Evolutionary conservation across 2,329 filamentous ascomycete species (phyloP).

Genomic region (Alternaria novae-zelandiae): DNA sequence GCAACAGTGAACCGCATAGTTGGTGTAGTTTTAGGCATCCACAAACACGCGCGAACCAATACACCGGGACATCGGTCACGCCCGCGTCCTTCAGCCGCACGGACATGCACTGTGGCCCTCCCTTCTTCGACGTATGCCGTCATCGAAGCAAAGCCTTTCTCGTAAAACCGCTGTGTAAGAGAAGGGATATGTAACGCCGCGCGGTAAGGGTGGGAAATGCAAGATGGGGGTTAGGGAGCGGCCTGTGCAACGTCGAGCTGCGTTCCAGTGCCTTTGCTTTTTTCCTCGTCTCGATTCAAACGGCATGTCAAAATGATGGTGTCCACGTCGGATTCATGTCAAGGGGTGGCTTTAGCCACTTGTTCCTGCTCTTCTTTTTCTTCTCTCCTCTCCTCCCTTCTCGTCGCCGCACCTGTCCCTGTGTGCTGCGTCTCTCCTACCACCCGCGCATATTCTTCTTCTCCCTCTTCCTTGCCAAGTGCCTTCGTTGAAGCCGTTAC

Average conservation of each 20-base stretch:
- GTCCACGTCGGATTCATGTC: conserved; percentile 4
- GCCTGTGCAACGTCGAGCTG: conserved; percentile 19
- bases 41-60: conserved; percentile 3
- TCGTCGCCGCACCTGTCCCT: not conserved
- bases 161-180: conserved; percentile 12
- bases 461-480: conserved; percentile 1
- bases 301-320: conserved; percentile 6
- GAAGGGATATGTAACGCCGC: conserved; percentile 15
- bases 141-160: conserved; percentile 3
- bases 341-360: conserved; percentile 1
- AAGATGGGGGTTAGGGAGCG: conserved; percentile 5
- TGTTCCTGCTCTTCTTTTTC: not conserved
- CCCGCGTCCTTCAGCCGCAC: conserved; percentile 3
- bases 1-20: conserved; percentile 3
- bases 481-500: not conserved
- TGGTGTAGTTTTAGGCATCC: not conserved
- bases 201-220: conserved; percentile 16
- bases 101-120: not conserved
- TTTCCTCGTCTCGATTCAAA: conserved; percentile 10
- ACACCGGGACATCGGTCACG: conserved; percentile 6
- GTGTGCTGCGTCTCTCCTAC: not conserved
- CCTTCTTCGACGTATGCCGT: conserved; percentile 3
- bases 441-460: not conserved
- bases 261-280: conserved; percentile 20
- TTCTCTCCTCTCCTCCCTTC: not conserved